Conservation (phyloP, 192 early-diverging fungal genomes). For the Coemansia sp. region DNA sequence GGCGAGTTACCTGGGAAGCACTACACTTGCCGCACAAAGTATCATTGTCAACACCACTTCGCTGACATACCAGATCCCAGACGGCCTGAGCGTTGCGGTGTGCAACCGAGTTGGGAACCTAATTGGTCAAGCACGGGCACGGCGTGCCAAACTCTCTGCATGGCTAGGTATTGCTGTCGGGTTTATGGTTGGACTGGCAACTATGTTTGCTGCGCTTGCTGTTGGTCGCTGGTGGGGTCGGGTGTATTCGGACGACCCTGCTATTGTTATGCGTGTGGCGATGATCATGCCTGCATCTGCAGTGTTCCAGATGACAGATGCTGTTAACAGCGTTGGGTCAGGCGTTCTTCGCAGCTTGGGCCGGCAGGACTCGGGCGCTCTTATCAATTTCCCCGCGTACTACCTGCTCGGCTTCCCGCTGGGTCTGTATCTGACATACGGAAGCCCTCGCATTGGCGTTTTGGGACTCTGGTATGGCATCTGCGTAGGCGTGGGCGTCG, state of each 20-base stretch:
- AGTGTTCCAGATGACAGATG: constrained; percentile 65
- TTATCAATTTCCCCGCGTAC: constrained; percentile 56
- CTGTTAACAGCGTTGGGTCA: constrained; percentile 59
- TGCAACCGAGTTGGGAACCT: constrained; percentile 59
- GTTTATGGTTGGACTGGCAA: constrained; percentile 14
- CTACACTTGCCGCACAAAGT: constrained; percentile 58
- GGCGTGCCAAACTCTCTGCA: constrained; percentile 35
- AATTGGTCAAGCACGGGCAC: constrained; percentile 41
- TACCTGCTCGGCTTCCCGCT: constrained; percentile 59
- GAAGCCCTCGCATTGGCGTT: constrained; percentile 33
- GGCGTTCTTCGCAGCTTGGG: constrained; percentile 58
- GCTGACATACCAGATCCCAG: constrained; percentile 54
- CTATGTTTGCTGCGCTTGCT: constrained; percentile 19
- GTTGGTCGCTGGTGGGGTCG: constrained; percentile 49
- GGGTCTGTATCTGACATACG: constrained; percentile 55
- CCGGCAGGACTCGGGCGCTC: constrained; percentile 55
- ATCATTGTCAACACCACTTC: constrained; percentile 57
- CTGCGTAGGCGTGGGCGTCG: constrained; percentile 27
- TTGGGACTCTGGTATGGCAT: constrained; percentile 54
- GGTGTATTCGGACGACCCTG: constrained; percentile 65
- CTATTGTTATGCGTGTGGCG: constrained; percentile 69
- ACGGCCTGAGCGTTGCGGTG: constrained; percentile 57
- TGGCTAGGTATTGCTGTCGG: constrained; percentile 31
- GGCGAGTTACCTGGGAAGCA: constrained; percentile 58
- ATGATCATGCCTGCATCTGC: constrained; percentile 77